phyloP scores from a whole-genome alignment of 1,284 basidiomycete genomes.

The Cutaneotrichosporon spelunceum region DNA sequence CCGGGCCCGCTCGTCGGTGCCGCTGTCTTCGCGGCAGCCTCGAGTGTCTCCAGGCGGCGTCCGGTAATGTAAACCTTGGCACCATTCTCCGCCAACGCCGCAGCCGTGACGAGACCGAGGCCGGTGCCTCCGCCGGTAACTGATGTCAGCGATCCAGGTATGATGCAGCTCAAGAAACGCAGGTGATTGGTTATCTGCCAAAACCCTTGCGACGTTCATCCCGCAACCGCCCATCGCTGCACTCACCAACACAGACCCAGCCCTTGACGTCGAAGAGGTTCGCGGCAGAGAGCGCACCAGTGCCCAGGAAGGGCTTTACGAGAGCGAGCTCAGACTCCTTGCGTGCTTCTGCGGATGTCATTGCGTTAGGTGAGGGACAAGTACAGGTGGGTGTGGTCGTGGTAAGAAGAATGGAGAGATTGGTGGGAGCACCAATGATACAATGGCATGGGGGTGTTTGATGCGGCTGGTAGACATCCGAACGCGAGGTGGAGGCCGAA shows the following conservation, averaged over 20 bases:
- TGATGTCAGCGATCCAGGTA: conserved; percentile 12
- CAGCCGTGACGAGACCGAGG: conserved; percentile 38
- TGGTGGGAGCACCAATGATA: neutral
- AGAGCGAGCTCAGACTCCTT: conserved; percentile 14
- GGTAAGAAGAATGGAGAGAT: neutral
- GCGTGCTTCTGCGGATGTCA: conserved; percentile 1
- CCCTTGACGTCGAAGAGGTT: conserved; percentile 31
- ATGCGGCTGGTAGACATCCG: neutral
- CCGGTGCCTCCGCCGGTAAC: conserved; percentile 44
- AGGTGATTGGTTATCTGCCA: too few relatives aligned
- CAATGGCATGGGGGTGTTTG: neutral
- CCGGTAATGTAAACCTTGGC: conserved; percentile 52
- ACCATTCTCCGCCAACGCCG: conserved; percentile 48
- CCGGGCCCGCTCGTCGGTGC: conserved; percentile 16
- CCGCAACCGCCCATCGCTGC: neutral
- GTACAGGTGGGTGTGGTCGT: neutral
- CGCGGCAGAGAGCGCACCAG: conserved; percentile 21
- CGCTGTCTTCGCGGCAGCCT: conserved; percentile 33
- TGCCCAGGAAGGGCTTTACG: conserved; percentile 14
- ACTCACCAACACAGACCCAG: conserved; percentile 33
- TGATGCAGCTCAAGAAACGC: neutral
- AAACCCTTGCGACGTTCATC: too few relatives aligned
- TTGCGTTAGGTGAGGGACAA: neutral
- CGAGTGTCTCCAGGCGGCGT: conserved; percentile 41
- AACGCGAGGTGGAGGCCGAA: neutral